Evolutionary conservation across 129 eudicot genomes (phyloP), one percentile per base, ranked within the genome.

Genomic region (Flaveria robusta): DNA sequence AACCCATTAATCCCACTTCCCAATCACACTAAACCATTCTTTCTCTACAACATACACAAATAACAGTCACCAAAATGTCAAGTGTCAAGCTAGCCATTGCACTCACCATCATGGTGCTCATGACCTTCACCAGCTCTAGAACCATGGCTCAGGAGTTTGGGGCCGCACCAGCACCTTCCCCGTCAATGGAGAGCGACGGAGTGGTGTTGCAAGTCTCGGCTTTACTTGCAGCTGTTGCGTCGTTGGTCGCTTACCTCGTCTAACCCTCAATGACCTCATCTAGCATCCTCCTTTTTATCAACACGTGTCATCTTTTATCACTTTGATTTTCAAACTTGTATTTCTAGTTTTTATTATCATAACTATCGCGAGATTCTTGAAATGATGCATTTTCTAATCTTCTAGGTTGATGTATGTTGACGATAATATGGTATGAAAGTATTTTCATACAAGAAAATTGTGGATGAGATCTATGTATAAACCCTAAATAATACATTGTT

Each of bases 161-260:
- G 13, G 75, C 77, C 15, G 54, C 80, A 27, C 81, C 85, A 20
- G 83, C 87, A 13, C 89, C 89, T 27, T 75, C 85, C 0, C 89
- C 87, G 4, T 65, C 74, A 37, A 79, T 86, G 84, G 80, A 83
- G 85, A 83, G 81, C 42, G 83, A 59, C 58, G 85, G 75, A 3
- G 72, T 16, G 41, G 67, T 42, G 34, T 77, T 86, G 72, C 78
- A 56, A 12, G 78, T 72, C 20, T 78, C 87, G 5, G 78, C 78
- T 31, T 18, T 68, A 58, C 72, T 86, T 27, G 85, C 74, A 31
- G 77, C 20, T 9, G 0, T 76, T 62, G 76, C 68, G 68, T 83
- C 87, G 15, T 24, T 85, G 20, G 73, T 29, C 7, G 84, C 86
- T 20, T 78, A 14, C 11, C 51, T 85, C 34, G 49, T 78, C 43